Evolutionary conservation across 345 rosid species (phyloP).

Genomic region (Populus tremula): DNA sequence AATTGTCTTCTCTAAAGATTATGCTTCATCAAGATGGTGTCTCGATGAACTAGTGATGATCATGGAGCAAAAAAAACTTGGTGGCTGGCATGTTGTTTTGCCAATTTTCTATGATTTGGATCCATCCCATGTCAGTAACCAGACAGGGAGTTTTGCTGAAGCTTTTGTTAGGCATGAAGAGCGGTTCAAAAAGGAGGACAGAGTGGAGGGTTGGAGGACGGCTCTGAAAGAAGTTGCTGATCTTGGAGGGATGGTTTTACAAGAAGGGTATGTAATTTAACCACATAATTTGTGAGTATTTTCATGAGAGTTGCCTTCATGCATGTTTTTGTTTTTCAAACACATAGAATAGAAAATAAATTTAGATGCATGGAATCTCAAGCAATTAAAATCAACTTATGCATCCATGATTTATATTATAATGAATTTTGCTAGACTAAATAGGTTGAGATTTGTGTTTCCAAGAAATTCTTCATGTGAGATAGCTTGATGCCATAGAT

Average conservation of each 20-base stretch:
- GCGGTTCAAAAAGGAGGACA: constrained; percentile 4
- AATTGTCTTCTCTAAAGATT: constrained; percentile 9
- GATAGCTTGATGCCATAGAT: too few species aligned
- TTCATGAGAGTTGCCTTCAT: neutral
- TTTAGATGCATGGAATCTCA: too few species aligned
- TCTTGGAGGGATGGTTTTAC: constrained; percentile 15
- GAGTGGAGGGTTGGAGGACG: constrained; percentile 12
- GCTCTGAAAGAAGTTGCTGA: constrained; percentile 6
- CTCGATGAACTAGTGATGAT: constrained; percentile 8
- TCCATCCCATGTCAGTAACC: constrained; percentile 1
- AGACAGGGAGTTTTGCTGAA: constrained; percentile 13
- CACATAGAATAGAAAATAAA: too few species aligned
- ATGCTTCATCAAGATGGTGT: constrained; percentile 9
- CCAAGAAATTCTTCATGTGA: too few species aligned
- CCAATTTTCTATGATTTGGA: constrained; percentile 16
- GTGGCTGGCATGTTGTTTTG: neutral
- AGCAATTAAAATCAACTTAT: too few species aligned
- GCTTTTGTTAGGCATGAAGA: constrained; percentile 18
- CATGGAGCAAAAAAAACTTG: constrained; percentile 1
- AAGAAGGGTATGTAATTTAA: constrained; percentile 7
- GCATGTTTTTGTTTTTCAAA: neutral
- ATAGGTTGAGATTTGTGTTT: too few species aligned
- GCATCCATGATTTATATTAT: too few species aligned
- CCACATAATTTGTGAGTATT: too few species aligned
- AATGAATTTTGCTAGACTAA: too few species aligned